Evolutionary conservation across 106 monocot genomes (phyloP).

Genomic region (Dioscorea dumetorum): DNA sequence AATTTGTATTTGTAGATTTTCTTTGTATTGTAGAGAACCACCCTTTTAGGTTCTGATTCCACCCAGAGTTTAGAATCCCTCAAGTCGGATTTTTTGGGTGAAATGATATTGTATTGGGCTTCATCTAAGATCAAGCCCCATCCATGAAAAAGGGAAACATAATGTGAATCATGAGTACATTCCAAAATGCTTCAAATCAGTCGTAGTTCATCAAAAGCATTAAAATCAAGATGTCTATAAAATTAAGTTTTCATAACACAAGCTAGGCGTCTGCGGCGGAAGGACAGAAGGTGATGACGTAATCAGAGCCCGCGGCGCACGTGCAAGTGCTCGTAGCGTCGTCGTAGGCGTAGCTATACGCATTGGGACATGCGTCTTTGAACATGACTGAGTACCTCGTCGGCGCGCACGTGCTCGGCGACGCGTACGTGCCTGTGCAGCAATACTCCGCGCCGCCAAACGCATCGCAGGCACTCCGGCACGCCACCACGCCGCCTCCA

Average conservation of each 20-base stretch:
- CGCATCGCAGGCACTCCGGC: conserved; percentile 42
- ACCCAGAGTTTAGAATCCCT: conserved; percentile 18
- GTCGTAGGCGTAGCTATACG: conserved; percentile 75
- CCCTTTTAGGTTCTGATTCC: not conserved
- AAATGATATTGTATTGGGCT: conserved; percentile 4
- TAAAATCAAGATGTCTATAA: not conserved
- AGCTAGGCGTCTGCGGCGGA: not conserved
- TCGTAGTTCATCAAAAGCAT: not conserved
- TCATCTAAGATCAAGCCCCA: conserved; percentile 16
- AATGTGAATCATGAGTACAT: not conserved
- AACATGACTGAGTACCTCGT: conserved; percentile 56
- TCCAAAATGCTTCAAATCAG: not conserved
- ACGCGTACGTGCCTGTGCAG: conserved; percentile 44
- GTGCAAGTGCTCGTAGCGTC: conserved; percentile 62
- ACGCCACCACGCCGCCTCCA: conserved; percentile 15
- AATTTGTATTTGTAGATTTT: not conserved
- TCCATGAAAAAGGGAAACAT: not conserved
- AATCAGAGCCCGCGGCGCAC: conserved; percentile 32
- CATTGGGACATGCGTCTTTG: conserved; percentile 61
- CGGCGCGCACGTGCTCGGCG: conserved; percentile 47
- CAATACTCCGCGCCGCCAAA: conserved; percentile 50
- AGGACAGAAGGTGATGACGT: conserved; percentile 64
- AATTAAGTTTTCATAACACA: not conserved
- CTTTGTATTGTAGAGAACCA: not conserved
- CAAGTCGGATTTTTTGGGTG: conserved; percentile 19